A percentile compares a stretch with the other conserved stretches of the same genome.
These are phyloP conservation scores for Aspergillus eucalypticola DNA, from an alignment of 2,329 filamentous ascomycete genomes.

Conservation along the genomic window DNA sequence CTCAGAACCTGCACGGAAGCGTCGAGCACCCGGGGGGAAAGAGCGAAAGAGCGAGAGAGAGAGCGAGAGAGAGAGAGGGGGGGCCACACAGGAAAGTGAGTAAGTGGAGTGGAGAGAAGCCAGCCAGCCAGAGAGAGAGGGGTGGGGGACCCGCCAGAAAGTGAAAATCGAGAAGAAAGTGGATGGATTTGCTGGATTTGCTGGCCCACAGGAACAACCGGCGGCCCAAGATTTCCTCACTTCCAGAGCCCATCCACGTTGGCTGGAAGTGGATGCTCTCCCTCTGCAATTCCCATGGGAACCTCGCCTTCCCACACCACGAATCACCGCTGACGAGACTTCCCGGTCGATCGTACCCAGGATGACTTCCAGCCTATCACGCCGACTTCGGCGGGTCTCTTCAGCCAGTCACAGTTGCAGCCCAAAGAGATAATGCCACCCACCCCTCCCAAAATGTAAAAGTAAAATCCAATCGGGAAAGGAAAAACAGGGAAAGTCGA, in stretches of 20 bases:
- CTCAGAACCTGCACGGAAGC: constrained; percentile 20
- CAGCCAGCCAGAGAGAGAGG: no score
- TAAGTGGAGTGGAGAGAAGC: not conserved
- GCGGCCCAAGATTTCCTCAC: constrained; percentile 2
- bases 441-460: not conserved
- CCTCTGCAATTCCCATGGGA: constrained; percentile 4
- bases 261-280: not conserved
- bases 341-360: constrained; percentile 18
- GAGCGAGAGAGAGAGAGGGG: not conserved
- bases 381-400: constrained; percentile 3
- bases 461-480: not conserved
- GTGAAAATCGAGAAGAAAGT: not conserved
- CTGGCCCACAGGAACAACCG: constrained; percentile 14
- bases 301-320: constrained; percentile 2
- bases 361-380: constrained; percentile 14
- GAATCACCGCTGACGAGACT: constrained; percentile 11
- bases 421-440: not conserved
- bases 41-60: not conserved
- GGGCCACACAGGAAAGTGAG: not conserved
- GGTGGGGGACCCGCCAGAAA: not conserved
- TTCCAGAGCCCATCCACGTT: constrained; percentile 6
- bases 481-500: not conserved
- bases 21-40: constrained; percentile 14
- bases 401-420: constrained; percentile 7
- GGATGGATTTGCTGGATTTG: not conserved